A percentile compares a stretch with the other conserved stretches of the same genome.
Evolutionary conservation across 1,139 yeast species (phyloP).

Genomic region (Pichia inconspicua): DNA sequence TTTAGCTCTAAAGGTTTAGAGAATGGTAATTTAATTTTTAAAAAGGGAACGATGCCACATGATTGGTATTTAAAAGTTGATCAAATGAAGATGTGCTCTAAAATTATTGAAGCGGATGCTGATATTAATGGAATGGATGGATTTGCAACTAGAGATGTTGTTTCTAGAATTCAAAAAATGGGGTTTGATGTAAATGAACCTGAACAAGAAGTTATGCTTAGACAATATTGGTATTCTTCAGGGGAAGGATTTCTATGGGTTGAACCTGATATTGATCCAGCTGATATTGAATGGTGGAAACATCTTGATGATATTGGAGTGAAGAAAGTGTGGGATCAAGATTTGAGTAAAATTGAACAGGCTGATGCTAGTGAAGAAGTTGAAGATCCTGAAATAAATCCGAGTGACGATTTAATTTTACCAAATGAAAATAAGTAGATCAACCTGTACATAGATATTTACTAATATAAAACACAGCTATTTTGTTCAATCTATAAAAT

Average conservation of each 20-base stretch:
- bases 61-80: slow-evolving; percentile 63
- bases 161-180: slow-evolving; percentile 26
- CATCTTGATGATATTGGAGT: slow-evolving; percentile 26
- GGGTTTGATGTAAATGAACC: slow-evolving; percentile 34
- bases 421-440: neutral
- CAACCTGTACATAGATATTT: neutral
- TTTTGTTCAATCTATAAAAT: neutral
- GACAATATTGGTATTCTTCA: slow-evolving; percentile 72
- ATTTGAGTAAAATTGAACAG: slow-evolving; percentile 35
- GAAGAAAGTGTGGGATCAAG: slow-evolving; percentile 29
- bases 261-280: slow-evolving; percentile 78
- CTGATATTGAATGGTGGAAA: slow-evolving; percentile 50
- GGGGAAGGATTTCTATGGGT: slow-evolving; percentile 76
- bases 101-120: slow-evolving; percentile 59
- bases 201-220: slow-evolving; percentile 47
- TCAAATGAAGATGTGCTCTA: slow-evolving; percentile 60
- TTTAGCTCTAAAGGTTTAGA: slow-evolving; percentile 43
- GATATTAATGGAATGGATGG: slow-evolving; percentile 41
- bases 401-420: slow-evolving; percentile 3
- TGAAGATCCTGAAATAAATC: slow-evolving; percentile 27
- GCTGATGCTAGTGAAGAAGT: slow-evolving; percentile 31
- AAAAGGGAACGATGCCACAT: slow-evolving; percentile 56
- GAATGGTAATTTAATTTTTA: slow-evolving; percentile 44
- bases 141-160: slow-evolving; percentile 29
- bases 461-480: neutral